phyloP scores from a whole-genome alignment of 306 rosid genomes.

The Astragalus membranaceus region DNA sequence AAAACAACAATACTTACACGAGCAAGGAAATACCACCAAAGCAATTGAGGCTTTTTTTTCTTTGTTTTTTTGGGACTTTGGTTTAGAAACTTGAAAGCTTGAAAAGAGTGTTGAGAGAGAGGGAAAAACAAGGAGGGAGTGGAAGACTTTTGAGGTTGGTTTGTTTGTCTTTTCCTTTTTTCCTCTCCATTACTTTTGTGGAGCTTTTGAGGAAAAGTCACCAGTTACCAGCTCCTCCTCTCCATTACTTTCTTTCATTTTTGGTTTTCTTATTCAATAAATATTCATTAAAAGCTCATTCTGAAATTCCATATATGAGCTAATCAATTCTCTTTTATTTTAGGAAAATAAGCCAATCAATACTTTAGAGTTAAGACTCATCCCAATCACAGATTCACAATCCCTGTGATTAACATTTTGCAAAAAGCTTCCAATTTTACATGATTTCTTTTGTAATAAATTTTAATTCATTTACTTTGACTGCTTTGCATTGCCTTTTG shows the following conservation, averaged over 20 bases:
- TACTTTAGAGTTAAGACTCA: no score
- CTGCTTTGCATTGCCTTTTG: not conserved
- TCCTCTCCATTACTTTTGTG: not conserved
- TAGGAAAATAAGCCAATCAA: no score
- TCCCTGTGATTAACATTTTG: not conserved
- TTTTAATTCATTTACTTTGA: not conserved
- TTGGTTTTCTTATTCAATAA: not conserved
- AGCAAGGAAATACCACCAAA: not conserved
- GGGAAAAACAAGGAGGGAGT: not conserved
- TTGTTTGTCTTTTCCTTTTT: not conserved
- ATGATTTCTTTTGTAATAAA: not conserved
- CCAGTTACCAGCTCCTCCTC: not conserved
- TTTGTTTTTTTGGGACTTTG: not conserved
- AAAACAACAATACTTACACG: not conserved
- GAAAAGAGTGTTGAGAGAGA: not conserved
- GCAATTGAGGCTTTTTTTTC: not conserved
- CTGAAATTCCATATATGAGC: not conserved
- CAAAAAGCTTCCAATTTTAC: not conserved
- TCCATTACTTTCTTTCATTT: not conserved
- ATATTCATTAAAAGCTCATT: not conserved
- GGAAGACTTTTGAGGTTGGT: conserved; percentile 23
- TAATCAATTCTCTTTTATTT: not conserved
- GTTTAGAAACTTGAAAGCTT: conserved; percentile 18
- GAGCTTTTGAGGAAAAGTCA: no score
- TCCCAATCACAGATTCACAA: no score